phyloP scores from a whole-genome alignment of 163 green algal species.

The Coccomyxa subellipsoidea region DNA sequence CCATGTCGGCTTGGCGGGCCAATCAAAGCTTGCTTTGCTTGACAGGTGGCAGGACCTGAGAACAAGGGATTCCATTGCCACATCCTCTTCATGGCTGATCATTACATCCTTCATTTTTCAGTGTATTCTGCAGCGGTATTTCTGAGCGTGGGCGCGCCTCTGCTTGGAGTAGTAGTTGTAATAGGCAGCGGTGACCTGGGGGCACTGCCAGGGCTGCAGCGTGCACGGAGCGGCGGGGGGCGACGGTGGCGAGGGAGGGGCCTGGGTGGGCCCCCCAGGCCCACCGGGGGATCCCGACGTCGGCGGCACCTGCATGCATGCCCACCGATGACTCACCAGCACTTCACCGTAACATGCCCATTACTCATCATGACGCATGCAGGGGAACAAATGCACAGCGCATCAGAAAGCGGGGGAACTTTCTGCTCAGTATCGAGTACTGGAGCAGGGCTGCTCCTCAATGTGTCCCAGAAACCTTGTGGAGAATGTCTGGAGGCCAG shows the following conservation, averaged over 20 bases:
- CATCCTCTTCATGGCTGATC: too few relatives aligned
- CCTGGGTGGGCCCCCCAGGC: not conserved
- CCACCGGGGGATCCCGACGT: not conserved
- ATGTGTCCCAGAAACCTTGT: too few relatives aligned
- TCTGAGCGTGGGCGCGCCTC: not conserved
- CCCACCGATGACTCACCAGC: not conserved
- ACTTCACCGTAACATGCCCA: not conserved
- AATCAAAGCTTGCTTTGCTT: too few relatives aligned
- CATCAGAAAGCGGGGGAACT: too few relatives aligned
- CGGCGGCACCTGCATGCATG: not conserved
- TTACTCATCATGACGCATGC: not conserved
- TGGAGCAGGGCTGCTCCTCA: too few relatives aligned
- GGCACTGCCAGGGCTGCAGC: not conserved
- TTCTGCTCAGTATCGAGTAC: too few relatives aligned
- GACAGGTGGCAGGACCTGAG: too few relatives aligned
- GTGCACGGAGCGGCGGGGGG: not conserved
- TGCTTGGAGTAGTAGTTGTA: slow-evolving; percentile 8
- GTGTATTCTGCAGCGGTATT: too few relatives aligned
- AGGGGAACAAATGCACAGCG: not conserved
- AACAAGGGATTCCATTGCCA: too few relatives aligned
- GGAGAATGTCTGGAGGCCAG: too few relatives aligned
- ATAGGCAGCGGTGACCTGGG: not conserved
- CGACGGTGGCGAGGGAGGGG: not conserved
- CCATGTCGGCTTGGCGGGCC: too few relatives aligned
- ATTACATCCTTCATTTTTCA: too few relatives aligned